Evolutionary conservation across 2,329 filamentous ascomycete genomes (phyloP), one percentile per base, ranked within the genome.

Genomic region (Huntiella bhutanensis): DNA sequence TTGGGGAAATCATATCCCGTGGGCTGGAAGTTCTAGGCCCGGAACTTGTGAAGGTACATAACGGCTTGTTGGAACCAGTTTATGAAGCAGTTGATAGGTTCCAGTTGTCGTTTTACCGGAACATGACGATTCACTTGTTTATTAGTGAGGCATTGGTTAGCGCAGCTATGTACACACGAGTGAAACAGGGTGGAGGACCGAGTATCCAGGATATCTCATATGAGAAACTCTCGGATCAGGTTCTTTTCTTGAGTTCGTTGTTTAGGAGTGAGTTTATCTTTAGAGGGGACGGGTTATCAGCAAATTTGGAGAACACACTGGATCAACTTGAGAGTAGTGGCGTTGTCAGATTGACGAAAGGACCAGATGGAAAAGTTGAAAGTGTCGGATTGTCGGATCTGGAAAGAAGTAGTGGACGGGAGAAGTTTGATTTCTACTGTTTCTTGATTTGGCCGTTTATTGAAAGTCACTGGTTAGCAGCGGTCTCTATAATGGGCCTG

Each of bases 381-480:
- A 75, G 66, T 47, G 66, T 95, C 34, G 84, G 85, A 4, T 67
- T 98, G 5, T 80, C 82, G 13, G 74, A 82, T 4, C 64, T 71
- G 3, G 91, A 98, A 60, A 72, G 87, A 13, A 68, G 71, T 28
- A 77, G 73, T 5, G 91, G 91, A 1, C 70, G 88, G 34, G 91
- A 98, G 61, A 96, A 95, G 56, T 98, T 82, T 56, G 91, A 98
- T 58, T 98, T 98, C 62, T 96, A 96, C 64, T 96, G 88, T 64
- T 98, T 96, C 68, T 65, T 98, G 15, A 85, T 98, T 52, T 98
- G 91, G 91, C 91, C 91, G 0, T 98, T 98, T 54, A 87, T 96
- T 53, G 91, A 98, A 61, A 82, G 87, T 0, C 80, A 75, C 45
- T 98, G 91, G 91, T 71, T 98, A 1, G 87, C 85, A 8, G 82